Percentiles rank a stretch among this genome's conserved stretches.
phyloP scores from a whole-genome alignment of 441 rosid genomes.

The Populus hybrid region DNA sequence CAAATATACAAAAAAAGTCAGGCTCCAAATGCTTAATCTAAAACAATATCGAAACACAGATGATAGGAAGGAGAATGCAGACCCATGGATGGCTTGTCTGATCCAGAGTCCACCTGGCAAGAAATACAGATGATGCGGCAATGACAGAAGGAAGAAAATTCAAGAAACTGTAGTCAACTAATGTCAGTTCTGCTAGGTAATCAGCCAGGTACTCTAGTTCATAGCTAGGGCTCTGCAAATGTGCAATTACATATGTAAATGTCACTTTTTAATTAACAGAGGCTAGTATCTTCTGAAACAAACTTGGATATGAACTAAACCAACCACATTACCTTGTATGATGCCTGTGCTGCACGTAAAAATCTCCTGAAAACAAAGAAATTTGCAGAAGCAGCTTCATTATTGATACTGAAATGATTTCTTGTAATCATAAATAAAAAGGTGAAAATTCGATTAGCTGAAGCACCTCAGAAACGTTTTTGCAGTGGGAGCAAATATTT shows the following conservation, averaged over 20 bases:
- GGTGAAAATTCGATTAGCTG: slow-evolving; percentile 7
- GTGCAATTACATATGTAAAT: slow-evolving; percentile 10
- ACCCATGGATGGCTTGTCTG: slow-evolving; percentile 80
- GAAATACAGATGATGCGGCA: slow-evolving; percentile 83
- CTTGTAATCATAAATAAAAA: neutral
- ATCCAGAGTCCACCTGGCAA: slow-evolving; percentile 77
- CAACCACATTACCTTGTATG: slow-evolving; percentile 44
- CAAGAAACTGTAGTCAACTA: slow-evolving; percentile 58
- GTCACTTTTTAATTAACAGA: slow-evolving; percentile 10
- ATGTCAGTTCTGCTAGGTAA: slow-evolving; percentile 71
- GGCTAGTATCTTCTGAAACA: neutral
- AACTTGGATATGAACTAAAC: neutral
- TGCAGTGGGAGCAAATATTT: slow-evolving; percentile 63
- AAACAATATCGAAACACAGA: slow-evolving; percentile 6
- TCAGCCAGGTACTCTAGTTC: slow-evolving; percentile 74
- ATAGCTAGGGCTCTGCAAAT: slow-evolving; percentile 49
- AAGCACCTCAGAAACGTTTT: slow-evolving; percentile 80
- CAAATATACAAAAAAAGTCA: slow-evolving; percentile 21
- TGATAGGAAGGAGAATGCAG: slow-evolving; percentile 24
- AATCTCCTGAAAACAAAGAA: slow-evolving; percentile 58
- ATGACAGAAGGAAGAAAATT: slow-evolving; percentile 67
- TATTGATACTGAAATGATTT: neutral
- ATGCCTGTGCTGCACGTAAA: slow-evolving; percentile 70
- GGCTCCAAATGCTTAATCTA: slow-evolving; percentile 9
- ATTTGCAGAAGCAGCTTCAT: slow-evolving; percentile 8